Percentiles rank a stretch among this genome's conserved stretches.
Conservation (phyloP, 108 stramenopile species). For the Discostella stelligeroides region DNA sequence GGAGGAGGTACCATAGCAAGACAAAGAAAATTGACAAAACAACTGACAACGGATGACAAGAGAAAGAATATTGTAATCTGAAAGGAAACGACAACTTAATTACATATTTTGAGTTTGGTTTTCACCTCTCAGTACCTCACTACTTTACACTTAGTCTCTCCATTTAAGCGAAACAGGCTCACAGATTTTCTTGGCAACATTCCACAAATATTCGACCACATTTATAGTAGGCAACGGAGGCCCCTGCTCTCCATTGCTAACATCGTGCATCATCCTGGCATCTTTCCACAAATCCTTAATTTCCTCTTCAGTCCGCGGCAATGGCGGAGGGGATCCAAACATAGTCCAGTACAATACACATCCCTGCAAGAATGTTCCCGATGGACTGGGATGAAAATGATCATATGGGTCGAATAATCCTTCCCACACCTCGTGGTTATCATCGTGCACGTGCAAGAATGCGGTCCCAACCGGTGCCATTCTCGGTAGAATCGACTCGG, state of each 20-base stretch:
- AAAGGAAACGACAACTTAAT: too few relatives aligned
- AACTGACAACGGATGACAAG: too few relatives aligned
- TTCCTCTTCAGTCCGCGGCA: constrained; percentile 29
- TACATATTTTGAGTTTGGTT: too few relatives aligned
- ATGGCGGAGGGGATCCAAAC: constrained; percentile 32
- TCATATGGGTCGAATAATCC: constrained; percentile 62
- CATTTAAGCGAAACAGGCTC: background rate
- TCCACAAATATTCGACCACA: constrained; percentile 7
- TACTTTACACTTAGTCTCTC: too few relatives aligned
- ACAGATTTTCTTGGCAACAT: constrained; percentile 4
- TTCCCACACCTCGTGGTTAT: constrained; percentile 51
- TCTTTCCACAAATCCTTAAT: constrained; percentile 35
- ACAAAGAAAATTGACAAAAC: too few relatives aligned
- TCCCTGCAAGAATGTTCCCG: constrained; percentile 72
- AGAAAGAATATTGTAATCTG: too few relatives aligned
- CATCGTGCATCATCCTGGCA: constrained; percentile 47
- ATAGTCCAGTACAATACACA: constrained; percentile 67
- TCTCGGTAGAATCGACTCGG: constrained; percentile 11
- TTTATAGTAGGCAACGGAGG: background rate
- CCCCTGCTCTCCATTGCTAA: constrained; percentile 14
- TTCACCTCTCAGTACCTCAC: too few relatives aligned
- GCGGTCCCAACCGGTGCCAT: constrained; percentile 76
- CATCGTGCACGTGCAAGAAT: constrained; percentile 43
- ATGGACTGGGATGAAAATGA: constrained; percentile 76
- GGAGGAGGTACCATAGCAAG: too few relatives aligned